These are phyloP conservation scores for Verbascum thapsus DNA, from an alignment of 257 asterid species.

Conservation along the genomic window DNA sequence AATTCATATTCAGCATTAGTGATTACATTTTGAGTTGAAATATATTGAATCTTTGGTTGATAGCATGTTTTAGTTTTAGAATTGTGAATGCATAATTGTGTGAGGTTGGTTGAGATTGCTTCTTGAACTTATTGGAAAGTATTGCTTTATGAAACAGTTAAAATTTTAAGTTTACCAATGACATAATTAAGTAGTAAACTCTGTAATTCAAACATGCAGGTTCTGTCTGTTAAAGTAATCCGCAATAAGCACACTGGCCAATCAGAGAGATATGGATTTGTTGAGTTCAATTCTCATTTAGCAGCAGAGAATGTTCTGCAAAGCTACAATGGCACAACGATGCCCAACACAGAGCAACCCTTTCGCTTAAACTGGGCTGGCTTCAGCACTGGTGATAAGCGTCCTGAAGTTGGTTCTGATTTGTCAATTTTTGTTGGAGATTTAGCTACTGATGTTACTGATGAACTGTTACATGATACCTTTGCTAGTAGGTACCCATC, in stretches of 20 bases:
- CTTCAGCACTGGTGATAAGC: constrained; percentile 76
- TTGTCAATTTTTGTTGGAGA: constrained; percentile 87
- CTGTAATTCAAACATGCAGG: constrained; percentile 41
- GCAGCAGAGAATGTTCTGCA: constrained; percentile 80
- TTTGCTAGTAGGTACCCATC: constrained; percentile 77
- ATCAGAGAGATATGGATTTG: constrained; percentile 85
- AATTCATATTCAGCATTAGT: not conserved
- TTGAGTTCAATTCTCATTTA: constrained; percentile 66
- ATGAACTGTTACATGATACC: constrained; percentile 70
- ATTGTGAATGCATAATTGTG: too few relatives aligned
- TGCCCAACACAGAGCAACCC: constrained; percentile 79
- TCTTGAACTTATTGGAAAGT: too few relatives aligned
- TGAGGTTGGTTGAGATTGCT: too few relatives aligned
- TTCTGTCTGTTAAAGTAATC: constrained; percentile 68
- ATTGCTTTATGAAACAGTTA: too few relatives aligned
- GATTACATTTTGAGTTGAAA: not conserved
- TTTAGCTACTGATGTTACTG: constrained; percentile 83
- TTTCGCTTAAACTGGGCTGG: constrained; percentile 92
- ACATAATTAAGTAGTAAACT: too few relatives aligned
- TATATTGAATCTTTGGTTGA: not conserved
- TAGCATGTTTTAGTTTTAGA: not conserved
- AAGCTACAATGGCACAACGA: constrained; percentile 58
- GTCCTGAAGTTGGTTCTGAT: constrained; percentile 72
- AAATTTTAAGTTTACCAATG: too few relatives aligned
- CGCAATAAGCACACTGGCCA: constrained; percentile 89